Evolutionary conservation across 2,329 filamentous ascomycete species (phyloP), one percentile per base, ranked within the genome.

Genomic region (Penicillium italicum): DNA sequence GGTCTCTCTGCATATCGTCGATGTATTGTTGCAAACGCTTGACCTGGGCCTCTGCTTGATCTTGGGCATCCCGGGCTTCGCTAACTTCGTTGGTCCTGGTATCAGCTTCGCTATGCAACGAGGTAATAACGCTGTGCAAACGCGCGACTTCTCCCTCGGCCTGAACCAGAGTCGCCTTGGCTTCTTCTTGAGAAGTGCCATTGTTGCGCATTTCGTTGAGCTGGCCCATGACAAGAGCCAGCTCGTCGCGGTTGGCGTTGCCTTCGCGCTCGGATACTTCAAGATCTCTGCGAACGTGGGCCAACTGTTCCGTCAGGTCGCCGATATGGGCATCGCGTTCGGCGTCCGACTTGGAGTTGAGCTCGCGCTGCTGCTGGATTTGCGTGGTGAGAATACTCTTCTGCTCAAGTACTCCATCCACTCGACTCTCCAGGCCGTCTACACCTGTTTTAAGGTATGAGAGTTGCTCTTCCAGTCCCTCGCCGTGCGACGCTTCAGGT

Each of bases 331-430:
- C 73, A 62, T 81, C 78, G 46, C 80, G 78, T 62, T 82, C 74
- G 14, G 78, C 79, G 63, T 96, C 91, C 1, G 90, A 91, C 68
- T 92, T 92, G 76, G 82, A 91, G 75, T 96, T 96, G 55, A 97
- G 82, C 68, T 96, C 91, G 56, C 92, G 88, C 74, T 97, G 93
- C 71, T 97, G 92, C 76, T 96, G 93, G 67, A 97, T 93, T 72
- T 97, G 92, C 41, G 91, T 85, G 67, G 93, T 88, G 9, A 97
- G 81, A 22, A 96, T 92, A 46, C 85, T 85, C 70, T 96, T 95
- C 70, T 97, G 92, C 65, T 96, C 90, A 59, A 90, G 87, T 34
- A 97, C 78, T 20, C 84, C 84, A 18, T 86, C 88, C n/a, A 90
- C 84, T 56, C 90, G 88, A 38, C 81, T 80, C 68, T 91, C 90